Conservation (phyloP, 164 flowering plant genomes). For the grape (Vitis vinifera) region DNA sequence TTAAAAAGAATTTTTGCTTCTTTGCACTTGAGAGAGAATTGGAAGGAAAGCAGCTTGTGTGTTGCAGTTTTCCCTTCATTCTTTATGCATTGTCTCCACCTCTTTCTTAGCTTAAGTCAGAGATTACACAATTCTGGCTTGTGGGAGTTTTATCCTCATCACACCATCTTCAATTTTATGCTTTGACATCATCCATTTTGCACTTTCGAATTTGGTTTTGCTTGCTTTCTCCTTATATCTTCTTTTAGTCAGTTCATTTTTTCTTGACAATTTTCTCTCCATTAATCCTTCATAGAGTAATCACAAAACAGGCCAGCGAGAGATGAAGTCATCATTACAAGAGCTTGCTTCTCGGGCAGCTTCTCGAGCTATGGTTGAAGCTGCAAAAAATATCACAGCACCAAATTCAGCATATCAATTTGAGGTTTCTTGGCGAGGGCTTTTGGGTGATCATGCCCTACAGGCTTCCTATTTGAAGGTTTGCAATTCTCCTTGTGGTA, state of each 20-base stretch:
- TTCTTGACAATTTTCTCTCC: not conserved
- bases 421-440: constrained; percentile 84
- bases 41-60: too few species aligned
- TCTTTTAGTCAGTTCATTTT: not conserved
- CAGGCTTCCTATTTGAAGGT: constrained; percentile 85
- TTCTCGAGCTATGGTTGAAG: constrained; percentile 61
- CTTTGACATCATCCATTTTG: too few species aligned
- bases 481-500: constrained; percentile 1
- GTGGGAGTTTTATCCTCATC: too few species aligned
- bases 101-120: too few species aligned
- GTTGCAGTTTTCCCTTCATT: too few species aligned
- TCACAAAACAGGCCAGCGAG: constrained; percentile 33
- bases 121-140: too few species aligned
- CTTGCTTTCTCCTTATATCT: not conserved
- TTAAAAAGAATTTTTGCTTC: too few species aligned
- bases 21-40: too few species aligned
- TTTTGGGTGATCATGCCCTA: constrained; percentile 63
- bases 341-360: constrained; percentile 94
- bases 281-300: constrained; percentile 28
- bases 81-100: too few species aligned
- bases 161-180: too few species aligned
- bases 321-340: constrained; percentile 56
- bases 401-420: constrained; percentile 93
- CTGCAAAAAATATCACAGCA: constrained; percentile 60
- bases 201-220: too few species aligned